Evolutionary conservation across 2,329 filamentous ascomycete genomes (phyloP).

Genomic region (Colletotrichum sp.): DNA sequence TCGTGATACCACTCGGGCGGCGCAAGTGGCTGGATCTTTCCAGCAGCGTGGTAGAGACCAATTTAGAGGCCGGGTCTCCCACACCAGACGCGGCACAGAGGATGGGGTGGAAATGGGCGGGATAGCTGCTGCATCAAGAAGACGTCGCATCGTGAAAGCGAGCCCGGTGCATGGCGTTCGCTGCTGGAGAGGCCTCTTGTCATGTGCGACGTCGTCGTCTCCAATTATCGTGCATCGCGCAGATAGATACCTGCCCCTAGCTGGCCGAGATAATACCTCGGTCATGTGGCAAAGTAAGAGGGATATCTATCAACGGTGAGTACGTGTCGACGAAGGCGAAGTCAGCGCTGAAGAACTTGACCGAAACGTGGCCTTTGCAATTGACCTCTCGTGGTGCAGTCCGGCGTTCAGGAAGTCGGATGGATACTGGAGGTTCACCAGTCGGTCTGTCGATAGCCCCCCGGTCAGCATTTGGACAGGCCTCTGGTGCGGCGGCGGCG

Average conservation of each 20-base stretch:
- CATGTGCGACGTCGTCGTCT: not conserved
- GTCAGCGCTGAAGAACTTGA: not conserved
- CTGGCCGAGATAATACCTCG: not conserved
- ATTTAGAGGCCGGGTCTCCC: constrained; percentile 1
- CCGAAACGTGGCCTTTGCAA: not conserved
- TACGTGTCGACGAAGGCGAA: not conserved
- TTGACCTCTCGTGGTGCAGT: not conserved
- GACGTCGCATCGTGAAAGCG: not conserved
- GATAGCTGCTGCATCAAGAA: not conserved
- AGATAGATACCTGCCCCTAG: not conserved
- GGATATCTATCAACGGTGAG: not conserved
- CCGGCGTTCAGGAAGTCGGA: not conserved
- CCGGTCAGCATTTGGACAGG: not conserved
- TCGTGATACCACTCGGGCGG: not conserved
- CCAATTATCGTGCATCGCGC: not conserved
- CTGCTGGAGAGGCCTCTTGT: not conserved
- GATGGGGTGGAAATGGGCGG: not conserved
- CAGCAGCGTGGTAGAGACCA: constrained; percentile 12
- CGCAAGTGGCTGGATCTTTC: constrained; percentile 16
- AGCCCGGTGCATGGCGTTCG: not conserved
- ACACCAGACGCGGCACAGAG: not conserved
- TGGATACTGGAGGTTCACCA: not conserved
- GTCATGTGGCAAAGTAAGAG: not conserved
- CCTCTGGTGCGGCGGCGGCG: not conserved
- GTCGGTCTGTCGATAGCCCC: not conserved